Evolutionary conservation across 176 grass and related monocot genomes (phyloP).

Genomic region (Raddia guianensis): DNA sequence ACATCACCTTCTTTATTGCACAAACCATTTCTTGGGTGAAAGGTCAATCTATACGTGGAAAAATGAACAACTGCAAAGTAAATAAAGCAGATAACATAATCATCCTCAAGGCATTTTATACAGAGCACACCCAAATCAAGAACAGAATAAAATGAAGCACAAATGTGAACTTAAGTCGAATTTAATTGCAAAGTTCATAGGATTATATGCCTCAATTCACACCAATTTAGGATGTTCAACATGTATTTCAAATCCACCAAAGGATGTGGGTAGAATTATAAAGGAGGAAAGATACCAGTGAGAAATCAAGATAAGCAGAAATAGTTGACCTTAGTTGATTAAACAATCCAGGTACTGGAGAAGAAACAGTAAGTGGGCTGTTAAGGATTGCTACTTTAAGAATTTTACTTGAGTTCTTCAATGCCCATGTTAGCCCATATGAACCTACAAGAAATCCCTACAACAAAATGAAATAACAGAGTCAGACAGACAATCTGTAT

Average conservation of each 20-base stretch:
- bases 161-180: neutral
- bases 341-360: slow-evolving; percentile 84
- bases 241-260: neutral
- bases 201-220: neutral
- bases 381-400: slow-evolving; percentile 87
- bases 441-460: slow-evolving; percentile 95
- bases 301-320: slow-evolving; percentile 39
- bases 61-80: neutral
- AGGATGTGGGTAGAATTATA: slow-evolving; percentile 18
- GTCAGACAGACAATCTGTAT: slow-evolving; percentile 13
- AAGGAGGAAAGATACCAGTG: neutral
- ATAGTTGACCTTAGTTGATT: slow-evolving; percentile 74
- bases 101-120: slow-evolving; percentile 1
- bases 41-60: neutral
- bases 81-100: neutral
- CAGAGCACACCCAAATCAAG: neutral
- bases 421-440: slow-evolving; percentile 94
- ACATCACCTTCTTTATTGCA: neutral
- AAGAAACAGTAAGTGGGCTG: slow-evolving; percentile 82
- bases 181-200: slow-evolving; percentile 7
- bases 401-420: slow-evolving; percentile 81
- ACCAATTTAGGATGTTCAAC: neutral
- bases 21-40: slow-evolving; percentile 1
- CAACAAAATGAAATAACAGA: slow-evolving; percentile 34
- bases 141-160: neutral